These are phyloP conservation scores for Ophiostoma himal-ulmi DNA, from an alignment of 2,329 filamentous ascomycete genomes.

Conservation along the genomic window DNA sequence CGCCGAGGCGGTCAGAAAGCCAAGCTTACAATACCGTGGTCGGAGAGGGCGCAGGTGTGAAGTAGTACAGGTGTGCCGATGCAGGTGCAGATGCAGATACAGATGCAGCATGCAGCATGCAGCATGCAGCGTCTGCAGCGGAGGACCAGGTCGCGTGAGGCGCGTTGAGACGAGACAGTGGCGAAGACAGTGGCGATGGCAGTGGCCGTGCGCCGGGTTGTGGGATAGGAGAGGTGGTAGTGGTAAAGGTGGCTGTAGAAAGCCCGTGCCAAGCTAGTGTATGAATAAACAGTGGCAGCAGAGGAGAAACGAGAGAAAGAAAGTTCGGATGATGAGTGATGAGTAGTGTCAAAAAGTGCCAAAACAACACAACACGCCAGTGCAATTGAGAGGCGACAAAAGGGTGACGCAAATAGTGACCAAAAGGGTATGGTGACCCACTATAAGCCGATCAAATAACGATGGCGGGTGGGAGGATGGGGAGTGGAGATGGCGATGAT, in stretches of 20 bases:
- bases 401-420: neutral
- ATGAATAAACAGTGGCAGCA: neutral
- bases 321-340: neutral
- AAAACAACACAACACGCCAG: neutral
- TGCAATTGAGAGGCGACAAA: constrained; percentile 2
- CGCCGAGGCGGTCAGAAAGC: neutral
- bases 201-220: neutral
- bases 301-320: neutral
- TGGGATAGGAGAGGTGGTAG: no score
- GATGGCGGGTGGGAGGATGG: neutral
- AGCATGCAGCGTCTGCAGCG: neutral
- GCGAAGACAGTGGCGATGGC: neutral
- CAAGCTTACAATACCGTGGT: neutral
- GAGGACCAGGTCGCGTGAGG: constrained; percentile 4
- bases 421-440: neutral
- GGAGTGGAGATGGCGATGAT: neutral
- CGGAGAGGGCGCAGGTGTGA: neutral
- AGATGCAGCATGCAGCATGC: neutral
- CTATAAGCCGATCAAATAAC: neutral
- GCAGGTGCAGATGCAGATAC: neutral
- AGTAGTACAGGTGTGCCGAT: neutral
- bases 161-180: neutral
- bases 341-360: neutral
- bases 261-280: neutral
- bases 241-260: neutral